Percentiles rank a stretch among this genome's conserved stretches.
phyloP scores from a whole-genome alignment of 2,329 filamentous ascomycete genomes.

The Claviceps sp. region DNA sequence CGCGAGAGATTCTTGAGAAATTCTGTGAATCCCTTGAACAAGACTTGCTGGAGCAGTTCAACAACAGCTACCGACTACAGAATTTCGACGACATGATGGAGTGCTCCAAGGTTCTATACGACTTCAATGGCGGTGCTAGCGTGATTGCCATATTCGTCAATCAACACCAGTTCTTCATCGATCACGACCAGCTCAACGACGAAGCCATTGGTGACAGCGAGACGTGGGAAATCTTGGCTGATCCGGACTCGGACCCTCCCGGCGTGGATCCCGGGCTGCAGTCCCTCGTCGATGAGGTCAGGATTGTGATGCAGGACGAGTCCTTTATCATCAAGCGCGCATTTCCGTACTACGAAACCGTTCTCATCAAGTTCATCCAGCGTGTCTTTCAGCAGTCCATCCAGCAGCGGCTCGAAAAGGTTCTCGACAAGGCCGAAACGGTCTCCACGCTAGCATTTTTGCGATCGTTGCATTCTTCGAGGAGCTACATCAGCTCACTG shows the following conservation, averaged over 20 bases:
- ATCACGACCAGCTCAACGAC: slow-evolving; percentile 80
- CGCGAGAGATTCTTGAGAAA: slow-evolving; percentile 85
- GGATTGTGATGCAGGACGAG: slow-evolving; percentile 91
- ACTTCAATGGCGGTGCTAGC: slow-evolving; percentile 91
- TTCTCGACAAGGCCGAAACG: slow-evolving; percentile 84
- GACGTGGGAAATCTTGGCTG: slow-evolving; percentile 82
- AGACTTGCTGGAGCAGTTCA: slow-evolving; percentile 88
- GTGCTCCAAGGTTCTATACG: slow-evolving; percentile 82
- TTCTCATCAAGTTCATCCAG: slow-evolving; percentile 85
- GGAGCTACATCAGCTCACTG: slow-evolving; percentile 73
- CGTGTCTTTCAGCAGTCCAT: slow-evolving; percentile 96
- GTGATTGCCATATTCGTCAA: slow-evolving; percentile 96
- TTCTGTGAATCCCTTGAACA: slow-evolving; percentile 94
- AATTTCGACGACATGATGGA: slow-evolving; percentile 98
- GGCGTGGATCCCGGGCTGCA: slow-evolving; percentile 87
- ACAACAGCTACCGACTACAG: slow-evolving; percentile 87
- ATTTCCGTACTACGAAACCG: slow-evolving; percentile 92
- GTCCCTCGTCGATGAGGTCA: slow-evolving; percentile 85
- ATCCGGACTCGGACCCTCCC: slow-evolving; percentile 84
- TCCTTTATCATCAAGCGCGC: slow-evolving; percentile 93
- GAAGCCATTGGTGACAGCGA: slow-evolving; percentile 65
- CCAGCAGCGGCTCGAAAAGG: slow-evolving; percentile 89
- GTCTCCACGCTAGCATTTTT: slow-evolving; percentile 88
- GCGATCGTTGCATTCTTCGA: slow-evolving; percentile 77
- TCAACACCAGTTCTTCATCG: slow-evolving; percentile 98